Conservation (phyloP, 345 rosid genomes). For the Viola odorata region DNA sequence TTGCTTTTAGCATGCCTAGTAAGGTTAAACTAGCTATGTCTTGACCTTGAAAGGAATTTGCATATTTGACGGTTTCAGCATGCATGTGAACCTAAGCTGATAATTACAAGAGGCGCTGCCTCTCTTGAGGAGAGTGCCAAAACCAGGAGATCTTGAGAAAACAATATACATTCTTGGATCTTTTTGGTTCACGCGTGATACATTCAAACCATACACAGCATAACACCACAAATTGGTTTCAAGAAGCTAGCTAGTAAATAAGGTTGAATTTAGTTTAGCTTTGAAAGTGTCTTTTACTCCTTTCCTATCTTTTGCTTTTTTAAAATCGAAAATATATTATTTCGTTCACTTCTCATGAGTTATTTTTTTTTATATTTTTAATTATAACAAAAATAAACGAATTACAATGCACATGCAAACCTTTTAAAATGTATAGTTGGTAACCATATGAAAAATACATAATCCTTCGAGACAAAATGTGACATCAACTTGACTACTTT, state of each 20-base stretch:
- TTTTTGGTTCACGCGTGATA: neutral
- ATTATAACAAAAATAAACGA: too few relatives aligned
- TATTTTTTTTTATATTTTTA: too few relatives aligned
- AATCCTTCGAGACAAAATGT: too few relatives aligned
- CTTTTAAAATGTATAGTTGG: too few relatives aligned
- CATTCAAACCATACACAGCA: neutral
- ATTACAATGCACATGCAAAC: too few relatives aligned
- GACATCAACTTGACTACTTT: too few relatives aligned
- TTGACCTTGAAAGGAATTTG: neutral
- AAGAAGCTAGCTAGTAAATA: too few relatives aligned
- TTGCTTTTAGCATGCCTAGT: constrained; percentile 9
- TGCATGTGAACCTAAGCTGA: constrained; percentile 14
- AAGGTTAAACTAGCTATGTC: neutral
- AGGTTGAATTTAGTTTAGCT: neutral
- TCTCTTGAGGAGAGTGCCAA: constrained; percentile 19
- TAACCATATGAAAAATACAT: too few relatives aligned
- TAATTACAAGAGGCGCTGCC: neutral
- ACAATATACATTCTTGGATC: neutral
- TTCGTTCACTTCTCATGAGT: too few relatives aligned
- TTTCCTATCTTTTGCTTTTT: too few relatives aligned
- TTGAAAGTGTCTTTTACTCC: neutral
- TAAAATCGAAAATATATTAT: too few relatives aligned
- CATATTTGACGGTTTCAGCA: constrained; percentile 7
- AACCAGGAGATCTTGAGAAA: neutral
- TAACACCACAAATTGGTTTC: too few relatives aligned